Evolutionary conservation across 495 filamentous ascomycete species (phyloP).

Genomic region (Collariella sp.): DNA sequence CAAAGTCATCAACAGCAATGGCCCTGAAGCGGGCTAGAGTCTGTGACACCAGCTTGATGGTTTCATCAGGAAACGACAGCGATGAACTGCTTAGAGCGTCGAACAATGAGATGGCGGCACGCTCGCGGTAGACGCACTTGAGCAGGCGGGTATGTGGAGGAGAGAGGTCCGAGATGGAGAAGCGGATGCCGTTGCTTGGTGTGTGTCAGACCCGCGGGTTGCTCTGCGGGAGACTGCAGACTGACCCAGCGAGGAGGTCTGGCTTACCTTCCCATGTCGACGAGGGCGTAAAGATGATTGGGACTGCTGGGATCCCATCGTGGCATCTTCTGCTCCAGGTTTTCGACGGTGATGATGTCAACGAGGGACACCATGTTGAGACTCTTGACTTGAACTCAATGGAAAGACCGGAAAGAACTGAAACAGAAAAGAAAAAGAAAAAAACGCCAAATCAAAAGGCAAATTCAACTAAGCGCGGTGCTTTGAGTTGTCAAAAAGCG

Average conservation of each 20-base stretch:
- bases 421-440: too few relatives aligned
- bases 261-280: constrained; percentile 68
- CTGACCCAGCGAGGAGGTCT: neutral
- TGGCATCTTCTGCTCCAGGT: constrained; percentile 42
- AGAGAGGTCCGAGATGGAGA: constrained; percentile 75
- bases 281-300: constrained; percentile 48
- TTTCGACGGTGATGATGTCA: constrained; percentile 43
- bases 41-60: constrained; percentile 55
- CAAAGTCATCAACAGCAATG: constrained; percentile 56
- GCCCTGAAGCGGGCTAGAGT: constrained; percentile 61
- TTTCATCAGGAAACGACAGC: constrained; percentile 52
- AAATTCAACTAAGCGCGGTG: too few relatives aligned
- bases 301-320: constrained; percentile 33
- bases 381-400: too few relatives aligned
- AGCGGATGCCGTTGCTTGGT: constrained; percentile 87
- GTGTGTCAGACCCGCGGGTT: constrained; percentile 3
- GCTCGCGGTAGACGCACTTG: constrained; percentile 67
- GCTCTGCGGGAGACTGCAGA: neutral
- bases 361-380: constrained; percentile 17
- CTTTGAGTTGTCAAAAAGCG: too few relatives aligned
- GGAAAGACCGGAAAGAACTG: neutral
- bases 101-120: constrained; percentile 79
- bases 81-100: constrained; percentile 56
- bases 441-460: too few relatives aligned
- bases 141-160: constrained; percentile 62